Evolutionary conservation across 345 rosid species (phyloP).

Genomic region (Bruguiera sexangula): DNA sequence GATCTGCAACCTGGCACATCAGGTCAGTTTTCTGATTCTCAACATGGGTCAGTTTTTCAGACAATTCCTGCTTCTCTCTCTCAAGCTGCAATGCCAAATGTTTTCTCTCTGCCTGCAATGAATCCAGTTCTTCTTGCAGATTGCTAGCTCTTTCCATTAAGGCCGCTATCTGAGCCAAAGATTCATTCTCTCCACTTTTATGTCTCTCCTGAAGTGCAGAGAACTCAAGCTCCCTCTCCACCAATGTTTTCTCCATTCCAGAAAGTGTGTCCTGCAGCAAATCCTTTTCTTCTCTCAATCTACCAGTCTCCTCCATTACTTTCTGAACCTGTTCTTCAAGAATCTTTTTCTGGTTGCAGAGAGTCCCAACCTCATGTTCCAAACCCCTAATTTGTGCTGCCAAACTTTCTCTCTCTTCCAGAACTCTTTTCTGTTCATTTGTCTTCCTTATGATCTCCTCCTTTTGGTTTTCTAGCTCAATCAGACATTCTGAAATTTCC

Average conservation of each 20-base stretch:
- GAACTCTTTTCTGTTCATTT: slow-evolving; percentile 20
- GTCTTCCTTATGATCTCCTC: slow-evolving; percentile 23
- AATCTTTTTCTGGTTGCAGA: slow-evolving; percentile 20
- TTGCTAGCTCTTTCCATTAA: slow-evolving; percentile 36
- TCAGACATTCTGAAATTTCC: slow-evolving; percentile 48
- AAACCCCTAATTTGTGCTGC: slow-evolving; percentile 23
- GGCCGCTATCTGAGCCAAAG: slow-evolving; percentile 40
- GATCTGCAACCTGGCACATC: slow-evolving; percentile 42
- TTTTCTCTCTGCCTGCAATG: slow-evolving; percentile 38
- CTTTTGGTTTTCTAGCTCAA: slow-evolving; percentile 29
- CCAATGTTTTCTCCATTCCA: slow-evolving; percentile 31
- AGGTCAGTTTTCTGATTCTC: slow-evolving; percentile 40
- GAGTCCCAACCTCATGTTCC: slow-evolving; percentile 22
- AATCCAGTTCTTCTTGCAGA: slow-evolving; percentile 52
- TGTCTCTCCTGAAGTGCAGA: slow-evolving; percentile 41
- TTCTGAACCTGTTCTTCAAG: slow-evolving; percentile 28
- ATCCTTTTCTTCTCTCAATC: slow-evolving; percentile 21
- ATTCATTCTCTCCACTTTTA: slow-evolving; percentile 35
- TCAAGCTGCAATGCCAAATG: slow-evolving; percentile 45
- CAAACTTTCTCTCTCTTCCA: slow-evolving; percentile 29
- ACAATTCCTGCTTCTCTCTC: slow-evolving; percentile 48
- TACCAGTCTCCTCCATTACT: slow-evolving; percentile 15
- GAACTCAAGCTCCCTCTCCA: slow-evolving; percentile 45
- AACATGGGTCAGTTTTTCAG: slow-evolving; percentile 35
- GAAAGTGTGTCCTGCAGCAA: slow-evolving; percentile 32